phyloP scores from a whole-genome alignment of 495 filamentous ascomycete genomes.

The Staphylotrichum longicolle region DNA sequence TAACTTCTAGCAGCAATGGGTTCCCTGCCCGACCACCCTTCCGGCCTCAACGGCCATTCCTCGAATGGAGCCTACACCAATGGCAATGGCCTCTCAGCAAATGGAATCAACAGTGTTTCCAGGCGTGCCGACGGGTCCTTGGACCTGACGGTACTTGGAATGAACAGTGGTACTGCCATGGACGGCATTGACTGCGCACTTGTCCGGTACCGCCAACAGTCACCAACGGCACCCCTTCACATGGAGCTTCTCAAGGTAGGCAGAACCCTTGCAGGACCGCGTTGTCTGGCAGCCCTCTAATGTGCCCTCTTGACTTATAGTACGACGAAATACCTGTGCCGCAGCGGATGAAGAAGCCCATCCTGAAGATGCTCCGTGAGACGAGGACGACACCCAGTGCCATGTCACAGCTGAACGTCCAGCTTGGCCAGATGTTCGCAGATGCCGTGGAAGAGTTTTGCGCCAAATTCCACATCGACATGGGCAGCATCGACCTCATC shows the following conservation, averaged over 20 bases:
- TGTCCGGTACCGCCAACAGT: slow-evolving; percentile 1
- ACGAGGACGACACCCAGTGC: no score
- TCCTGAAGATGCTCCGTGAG: not conserved
- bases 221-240: slow-evolving; percentile 5
- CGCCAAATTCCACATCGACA: not conserved
- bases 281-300: not conserved
- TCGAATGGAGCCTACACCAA: not conserved
- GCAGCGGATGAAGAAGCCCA: slow-evolving; percentile 6
- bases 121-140: not conserved
- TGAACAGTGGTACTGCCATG: slow-evolving; percentile 6
- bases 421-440: slow-evolving; percentile 3
- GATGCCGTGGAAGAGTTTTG: slow-evolving; percentile 1
- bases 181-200: slow-evolving; percentile 7
- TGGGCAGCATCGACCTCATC: slow-evolving; percentile 5
- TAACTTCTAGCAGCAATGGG: not conserved
- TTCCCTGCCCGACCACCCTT: not conserved
- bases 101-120: not conserved
- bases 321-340: slow-evolving; percentile 6
- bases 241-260: slow-evolving; percentile 2
- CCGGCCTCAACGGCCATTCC: not conserved
- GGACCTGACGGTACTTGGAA: not conserved
- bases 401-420: slow-evolving; percentile 1
- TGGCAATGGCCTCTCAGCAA: not conserved
- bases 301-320: not conserved
- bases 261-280: not conserved